Evolutionary conservation across 108 stramenopile genomes (phyloP), one percentile per base, ranked within the genome.

Genomic region (Pinguiococcus pyrenoidosus): DNA sequence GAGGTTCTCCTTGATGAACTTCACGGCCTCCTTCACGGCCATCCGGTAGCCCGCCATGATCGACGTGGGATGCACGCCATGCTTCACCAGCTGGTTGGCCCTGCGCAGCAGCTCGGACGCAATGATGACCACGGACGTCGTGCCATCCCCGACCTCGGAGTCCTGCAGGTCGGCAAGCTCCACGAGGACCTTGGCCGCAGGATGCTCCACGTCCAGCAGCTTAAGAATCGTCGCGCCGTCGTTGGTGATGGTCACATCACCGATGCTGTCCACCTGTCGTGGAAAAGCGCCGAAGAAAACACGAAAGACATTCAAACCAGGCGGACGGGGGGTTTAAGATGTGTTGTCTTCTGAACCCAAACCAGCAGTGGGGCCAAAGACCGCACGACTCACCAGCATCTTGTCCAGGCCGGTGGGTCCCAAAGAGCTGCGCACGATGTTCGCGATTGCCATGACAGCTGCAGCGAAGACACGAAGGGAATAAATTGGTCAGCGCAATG

Each of bases 341-440:
- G n/a, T n/a, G n/a, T n/a, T n/a, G n/a, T n/a, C n/a, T n/a, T n/a
- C n/a, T n/a, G n/a, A n/a, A n/a, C n/a, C n/a, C n/a, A n/a, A n/a
- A n/a, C n/a, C n/a, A n/a, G n/a, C n/a, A n/a, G n/a, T n/a, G n/a
- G n/a, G n/a, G n/a, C n/a, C n/a, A n/a, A n/a, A n/a, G n/a, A n/a
- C n/a, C n/a, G n/a, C n/a, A n/a, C n/a, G n/a, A n/a, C n/a, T 63
- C 2, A 73, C 96, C 23, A 99, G 79, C 97, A 99, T 99, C 71
- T 99, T 99, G 62, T 99, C 97, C 32, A 99, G 77, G 12, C 97
- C 97, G 24, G 95, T 90, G 5, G 97, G 97, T 13, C 97, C 97
- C 35, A 99, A 75, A n/a, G 79, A 82, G 6, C 87, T 76, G 68
- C 96, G 96, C 46, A 96, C 92, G 54, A 99, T 96, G 80, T 99